Conservation (phyloP, 345 rosid species). For the Carallia pectinifolia region DNA sequence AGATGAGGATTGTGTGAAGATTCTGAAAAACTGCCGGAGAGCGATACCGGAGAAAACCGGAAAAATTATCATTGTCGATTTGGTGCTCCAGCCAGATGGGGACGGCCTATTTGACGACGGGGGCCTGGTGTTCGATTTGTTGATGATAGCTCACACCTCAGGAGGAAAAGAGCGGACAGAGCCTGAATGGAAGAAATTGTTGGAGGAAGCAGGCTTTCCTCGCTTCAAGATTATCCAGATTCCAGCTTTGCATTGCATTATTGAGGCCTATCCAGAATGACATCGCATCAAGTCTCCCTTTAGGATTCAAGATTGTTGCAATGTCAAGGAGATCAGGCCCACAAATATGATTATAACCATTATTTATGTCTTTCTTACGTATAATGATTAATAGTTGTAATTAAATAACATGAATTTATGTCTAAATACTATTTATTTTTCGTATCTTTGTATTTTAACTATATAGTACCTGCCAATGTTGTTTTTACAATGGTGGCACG, state of each 20-base stretch:
- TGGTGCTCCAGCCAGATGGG: constrained; percentile 22
- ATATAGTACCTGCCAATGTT: too few relatives aligned
- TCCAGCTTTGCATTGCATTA: constrained; percentile 30
- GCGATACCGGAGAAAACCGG: constrained; percentile 27
- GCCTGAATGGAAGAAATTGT: constrained; percentile 36
- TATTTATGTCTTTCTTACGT: too few relatives aligned
- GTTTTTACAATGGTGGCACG: too few relatives aligned
- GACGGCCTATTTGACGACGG: constrained; percentile 6
- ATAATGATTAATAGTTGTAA: too few relatives aligned
- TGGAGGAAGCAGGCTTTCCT: constrained; percentile 35
- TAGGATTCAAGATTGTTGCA: too few relatives aligned
- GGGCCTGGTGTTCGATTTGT: constrained; percentile 27
- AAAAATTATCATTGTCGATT: constrained; percentile 27
- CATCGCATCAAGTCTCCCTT: neutral
- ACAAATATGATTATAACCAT: too few relatives aligned
- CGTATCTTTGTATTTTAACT: too few relatives aligned
- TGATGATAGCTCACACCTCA: constrained; percentile 23
- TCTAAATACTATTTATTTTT: too few relatives aligned
- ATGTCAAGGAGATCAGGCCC: too few relatives aligned
- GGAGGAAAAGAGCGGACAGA: constrained; percentile 39
- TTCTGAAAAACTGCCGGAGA: constrained; percentile 26
- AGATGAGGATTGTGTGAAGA: constrained; percentile 26
- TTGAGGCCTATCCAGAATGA: constrained; percentile 38
- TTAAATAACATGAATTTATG: too few relatives aligned
- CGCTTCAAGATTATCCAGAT: constrained; percentile 36